Evolutionary conservation across 768 basidiomycete genomes (phyloP).

Genomic region (Auriscalpium microsporum): DNA sequence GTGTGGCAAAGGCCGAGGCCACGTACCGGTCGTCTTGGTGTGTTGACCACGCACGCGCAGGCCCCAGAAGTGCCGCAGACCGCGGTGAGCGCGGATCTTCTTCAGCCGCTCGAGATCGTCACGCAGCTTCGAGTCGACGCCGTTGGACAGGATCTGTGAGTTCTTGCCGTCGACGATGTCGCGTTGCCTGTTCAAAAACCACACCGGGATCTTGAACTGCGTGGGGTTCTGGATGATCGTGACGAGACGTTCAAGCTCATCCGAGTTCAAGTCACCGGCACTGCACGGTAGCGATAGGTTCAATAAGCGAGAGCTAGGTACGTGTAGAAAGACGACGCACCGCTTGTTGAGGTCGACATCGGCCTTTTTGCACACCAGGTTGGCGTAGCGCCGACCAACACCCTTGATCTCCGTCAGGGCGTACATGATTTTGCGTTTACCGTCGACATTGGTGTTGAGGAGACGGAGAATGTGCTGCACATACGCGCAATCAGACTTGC

Average conservation of each 20-base stretch:
- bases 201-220: constrained; percentile 98
- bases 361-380: constrained; percentile 99
- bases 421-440: constrained; percentile 99
- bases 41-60: constrained; percentile 96
- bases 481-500: neutral
- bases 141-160: constrained; percentile 91
- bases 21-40: constrained; percentile 93
- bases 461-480: constrained; percentile 96
- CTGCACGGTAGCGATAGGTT: constrained; percentile 32
- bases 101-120: constrained; percentile 97
- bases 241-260: constrained; percentile 97
- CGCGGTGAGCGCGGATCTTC: constrained; percentile 97
- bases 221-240: constrained; percentile 99
- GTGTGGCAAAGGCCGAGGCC: neutral
- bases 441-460: constrained; percentile 99
- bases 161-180: constrained; percentile 97
- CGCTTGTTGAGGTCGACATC: constrained; percentile 98
- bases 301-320: neutral
- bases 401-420: constrained; percentile 99
- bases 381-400: constrained; percentile 97
- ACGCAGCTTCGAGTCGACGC: constrained; percentile 95
- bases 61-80: constrained; percentile 89
- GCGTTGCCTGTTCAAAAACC: constrained; percentile 99
- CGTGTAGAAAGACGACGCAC: constrained; percentile 36
- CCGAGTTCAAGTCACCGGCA: constrained; percentile 98